A percentile compares a stretch with the other conserved stretches of the same genome.
Evolutionary conservation across 352 stramenopile species (phyloP).

Genomic region (Phytophthora multivora): DNA sequence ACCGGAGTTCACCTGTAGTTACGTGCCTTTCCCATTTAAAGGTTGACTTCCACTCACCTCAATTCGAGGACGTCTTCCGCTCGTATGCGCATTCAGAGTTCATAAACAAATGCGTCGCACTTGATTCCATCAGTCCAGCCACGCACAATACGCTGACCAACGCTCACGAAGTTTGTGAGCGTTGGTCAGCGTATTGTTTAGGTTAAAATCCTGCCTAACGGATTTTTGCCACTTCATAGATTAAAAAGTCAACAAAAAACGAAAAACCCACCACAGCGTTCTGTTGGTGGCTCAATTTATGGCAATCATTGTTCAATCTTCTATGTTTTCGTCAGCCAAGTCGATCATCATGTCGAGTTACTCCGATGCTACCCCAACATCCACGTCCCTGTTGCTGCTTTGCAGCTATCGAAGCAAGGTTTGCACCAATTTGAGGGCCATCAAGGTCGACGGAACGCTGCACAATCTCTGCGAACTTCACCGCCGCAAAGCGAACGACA

Average conservation of each 20-base stretch:
- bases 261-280: too few species aligned
- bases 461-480: slow-evolving; percentile 69
- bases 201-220: neutral
- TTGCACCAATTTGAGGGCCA: slow-evolving; percentile 48
- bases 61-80: too few species aligned
- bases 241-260: too few species aligned
- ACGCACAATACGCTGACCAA: too few species aligned
- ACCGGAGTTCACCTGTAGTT: too few species aligned
- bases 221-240: too few species aligned
- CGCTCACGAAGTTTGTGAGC: too few species aligned
- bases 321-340: neutral
- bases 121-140: too few species aligned
- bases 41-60: too few species aligned
- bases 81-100: too few species aligned
- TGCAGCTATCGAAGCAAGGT: slow-evolving; percentile 59
- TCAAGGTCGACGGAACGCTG: slow-evolving; percentile 52
- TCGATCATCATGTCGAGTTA: slow-evolving; percentile 8
- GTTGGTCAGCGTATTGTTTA: neutral
- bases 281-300: neutral
- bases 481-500: slow-evolving; percentile 56
- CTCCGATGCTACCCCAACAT: slow-evolving; percentile 20
- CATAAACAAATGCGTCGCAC: too few species aligned
- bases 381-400: slow-evolving; percentile 24
- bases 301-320: neutral
- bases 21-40: too few species aligned